Conservation (phyloP, 129 eudicot genomes). For the Flaveria linearis region DNA sequence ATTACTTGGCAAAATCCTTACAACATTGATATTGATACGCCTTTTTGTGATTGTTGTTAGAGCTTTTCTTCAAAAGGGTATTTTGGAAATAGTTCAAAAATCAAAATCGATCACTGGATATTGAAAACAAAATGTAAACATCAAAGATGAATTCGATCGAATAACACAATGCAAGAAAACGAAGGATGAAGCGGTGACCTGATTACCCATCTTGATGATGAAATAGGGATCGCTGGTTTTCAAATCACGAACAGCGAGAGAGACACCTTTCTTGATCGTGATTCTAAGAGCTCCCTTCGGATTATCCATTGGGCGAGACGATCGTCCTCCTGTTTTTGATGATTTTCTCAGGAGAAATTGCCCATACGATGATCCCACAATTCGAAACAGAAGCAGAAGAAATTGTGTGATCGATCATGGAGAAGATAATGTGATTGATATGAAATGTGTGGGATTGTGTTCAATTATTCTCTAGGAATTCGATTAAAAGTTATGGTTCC, state of each 20-base stretch:
- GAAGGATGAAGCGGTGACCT: conserved; percentile 30
- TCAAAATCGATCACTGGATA: no score
- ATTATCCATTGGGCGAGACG: conserved; percentile 32
- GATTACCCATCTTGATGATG: conserved; percentile 59
- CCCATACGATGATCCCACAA: neutral
- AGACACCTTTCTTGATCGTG: conserved; percentile 42
- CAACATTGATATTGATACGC: no score
- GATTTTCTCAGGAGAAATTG: neutral
- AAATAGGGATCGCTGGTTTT: conserved; percentile 59
- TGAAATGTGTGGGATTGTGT: no score
- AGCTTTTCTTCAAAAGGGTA: no score
- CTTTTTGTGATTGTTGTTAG: no score
- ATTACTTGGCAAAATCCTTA: no score
- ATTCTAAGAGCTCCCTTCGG: conserved; percentile 51
- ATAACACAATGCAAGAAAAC: no score
- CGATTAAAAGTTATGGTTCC: no score
- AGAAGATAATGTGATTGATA: neutral
- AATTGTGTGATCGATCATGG: neutral
- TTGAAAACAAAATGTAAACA: no score
- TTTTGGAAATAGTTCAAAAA: no score
- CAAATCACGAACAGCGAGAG: conserved; percentile 59
- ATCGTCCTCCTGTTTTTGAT: neutral
- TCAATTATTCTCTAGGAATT: neutral
- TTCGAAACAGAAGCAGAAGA: neutral
- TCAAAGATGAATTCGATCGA: no score